Evolutionary conservation across 345 rosid species (phyloP).

Genomic region (Pistacia integerrima): DNA sequence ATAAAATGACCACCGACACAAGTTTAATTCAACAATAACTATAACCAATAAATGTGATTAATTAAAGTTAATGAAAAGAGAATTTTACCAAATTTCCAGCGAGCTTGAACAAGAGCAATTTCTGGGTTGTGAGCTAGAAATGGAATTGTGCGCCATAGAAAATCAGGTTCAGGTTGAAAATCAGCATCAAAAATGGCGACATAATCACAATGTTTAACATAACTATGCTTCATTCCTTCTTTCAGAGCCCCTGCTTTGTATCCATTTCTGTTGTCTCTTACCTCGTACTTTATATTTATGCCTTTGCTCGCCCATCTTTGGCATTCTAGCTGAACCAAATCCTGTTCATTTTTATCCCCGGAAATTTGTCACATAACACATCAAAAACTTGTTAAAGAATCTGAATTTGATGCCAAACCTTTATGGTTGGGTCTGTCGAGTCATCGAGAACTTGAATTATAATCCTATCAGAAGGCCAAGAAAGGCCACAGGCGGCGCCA

Average conservation of each 20-base stretch:
- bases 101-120: slow-evolving; percentile 81
- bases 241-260: slow-evolving; percentile 82
- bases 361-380: not conserved
- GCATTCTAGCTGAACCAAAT: slow-evolving; percentile 68
- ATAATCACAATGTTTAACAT: slow-evolving; percentile 69
- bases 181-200: slow-evolving; percentile 91
- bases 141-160: slow-evolving; percentile 73
- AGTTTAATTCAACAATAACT: not conserved
- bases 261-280: slow-evolving; percentile 68
- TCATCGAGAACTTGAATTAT: slow-evolving; percentile 89
- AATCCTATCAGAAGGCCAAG: slow-evolving; percentile 86
- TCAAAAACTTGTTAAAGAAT: not conserved
- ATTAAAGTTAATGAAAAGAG: not conserved
- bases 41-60: not conserved
- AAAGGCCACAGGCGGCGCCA: slow-evolving; percentile 85
- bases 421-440: slow-evolving; percentile 68
- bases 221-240: slow-evolving; percentile 79
- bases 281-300: slow-evolving; percentile 60
- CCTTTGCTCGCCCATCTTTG: slow-evolving; percentile 80
- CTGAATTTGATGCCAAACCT: slow-evolving; percentile 31
- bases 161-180: slow-evolving; percentile 84
- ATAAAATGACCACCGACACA: slow-evolving; percentile 2
- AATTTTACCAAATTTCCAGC: slow-evolving; percentile 82
- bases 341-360: slow-evolving; percentile 32
- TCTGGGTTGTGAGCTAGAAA: slow-evolving; percentile 67